Base-by-base conservation (phyloP, 108 stramenopile species). In the Cylindrotheca fusiformis region DNA sequence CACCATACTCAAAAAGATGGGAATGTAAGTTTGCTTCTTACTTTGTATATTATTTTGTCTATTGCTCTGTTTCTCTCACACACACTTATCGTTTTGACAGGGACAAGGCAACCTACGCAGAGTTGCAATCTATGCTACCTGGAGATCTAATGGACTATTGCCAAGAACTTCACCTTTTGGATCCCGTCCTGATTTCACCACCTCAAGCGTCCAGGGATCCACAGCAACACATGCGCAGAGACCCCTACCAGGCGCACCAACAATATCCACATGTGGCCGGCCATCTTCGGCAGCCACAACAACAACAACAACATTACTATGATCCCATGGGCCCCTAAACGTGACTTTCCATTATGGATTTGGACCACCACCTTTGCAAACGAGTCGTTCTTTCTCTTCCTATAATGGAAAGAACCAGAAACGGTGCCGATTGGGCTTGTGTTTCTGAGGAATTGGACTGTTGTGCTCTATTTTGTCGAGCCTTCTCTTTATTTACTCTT, bases 1-100 rank as follows among this genome's bases (percentile, higher is more conserved):
- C 69, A 92, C 93, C 24, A 93, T 97, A 30, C 66, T 97, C 54
- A 96, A 92, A 78, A 78, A 84, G 60, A 75, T 97, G 55, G 90
- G 85, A 60, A 72, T 96, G 90, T 87, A 75, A 79, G 87, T 83
- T 5, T 21, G n/a, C 2, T 2, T 29, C 24, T 14, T 19, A 2
- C 12, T 30, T 30, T 29, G 28, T 18, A 29, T 30, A 4, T 29
- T 21, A 21, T 46, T 26, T 46, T 46, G 46, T 25, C 28, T 21
- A 25, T 19, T 54, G 12, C 19, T 71, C 62, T 56, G 18, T 69
- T 55, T 68, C 19, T 17, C 55, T 32, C 27, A 48, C 58, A 51
- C 47, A 48, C 46, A 55, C 48, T 47, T 45, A 28, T 25, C 28
- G 44, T 50, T 30, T 23, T 65, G 47, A 54, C 72, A 87, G 86